Base-by-base conservation (phyloP, 1,284 basidiomycete species). In the Ceratobasidium sp. region DNA sequence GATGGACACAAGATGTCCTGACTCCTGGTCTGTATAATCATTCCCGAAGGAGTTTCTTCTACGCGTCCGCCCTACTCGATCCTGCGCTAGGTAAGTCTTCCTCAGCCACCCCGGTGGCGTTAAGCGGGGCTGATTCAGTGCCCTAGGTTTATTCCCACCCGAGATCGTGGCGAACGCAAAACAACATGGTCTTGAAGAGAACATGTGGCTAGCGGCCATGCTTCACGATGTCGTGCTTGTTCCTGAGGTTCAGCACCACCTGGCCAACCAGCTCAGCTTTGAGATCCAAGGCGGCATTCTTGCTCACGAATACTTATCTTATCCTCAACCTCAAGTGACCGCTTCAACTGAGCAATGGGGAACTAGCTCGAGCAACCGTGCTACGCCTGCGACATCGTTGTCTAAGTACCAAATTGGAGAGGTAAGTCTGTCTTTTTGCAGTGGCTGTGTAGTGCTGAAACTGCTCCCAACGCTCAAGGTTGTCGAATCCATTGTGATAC, bases 191-290 rank as follows among this genome's bases (percentile, higher is more conserved):
- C 54, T 73, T 15, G 69, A 73, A 48, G 69, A 73, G 40, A 73
- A 73, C 44, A 73, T 73, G 69, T 73, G 69, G 69, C 28, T 73
- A 10, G 69, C 69, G 15, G 69, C 69, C 38, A 73, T 73, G 69
- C 69, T 73, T 61, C 69, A 73, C 42, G 69, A 73, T 50, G 69
- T 73, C 5, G 61, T 56, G 13, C 42, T 73, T 48, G 69, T 73
- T 9, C 56, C 69, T 26, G 69, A 59, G 20, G 57, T 73, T 15
- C 69, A 73, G 28, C 42, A 46, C 44, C 56, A 73, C 56, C 69
- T 73, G 1, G 54, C 52, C 9, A 73, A 61, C 23, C 69, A 73
- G 42, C 69, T 73, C 26, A 73, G 69, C 57, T 73, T 73, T 38
- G 56, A 73, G 69, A 42, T 73, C 28, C 69, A 73, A 44, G 69